These are phyloP conservation scores for Tetradesmus obliquus DNA, from an alignment of 139 green algal genomes.

Conservation along the genomic window DNA sequence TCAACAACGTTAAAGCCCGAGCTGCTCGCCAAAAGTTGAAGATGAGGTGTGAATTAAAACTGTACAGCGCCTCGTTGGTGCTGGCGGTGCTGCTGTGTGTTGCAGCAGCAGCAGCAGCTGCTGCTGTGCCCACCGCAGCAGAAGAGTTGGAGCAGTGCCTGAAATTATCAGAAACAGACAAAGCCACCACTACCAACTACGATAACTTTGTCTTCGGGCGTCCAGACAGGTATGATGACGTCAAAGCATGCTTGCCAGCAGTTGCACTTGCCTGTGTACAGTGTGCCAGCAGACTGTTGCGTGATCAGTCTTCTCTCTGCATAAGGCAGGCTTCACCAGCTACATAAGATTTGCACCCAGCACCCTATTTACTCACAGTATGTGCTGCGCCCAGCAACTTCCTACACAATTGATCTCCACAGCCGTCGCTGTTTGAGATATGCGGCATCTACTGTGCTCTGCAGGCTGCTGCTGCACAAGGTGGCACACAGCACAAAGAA, in stretches of 20 bases:
- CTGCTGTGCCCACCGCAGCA: background rate
- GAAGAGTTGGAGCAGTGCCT: background rate
- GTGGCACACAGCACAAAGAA: background rate
- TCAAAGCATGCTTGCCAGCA: too few species aligned
- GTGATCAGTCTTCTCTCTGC: too few species aligned
- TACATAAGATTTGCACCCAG: too few species aligned
- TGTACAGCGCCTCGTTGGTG: background rate
- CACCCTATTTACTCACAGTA: too few species aligned
- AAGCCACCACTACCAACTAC: background rate
- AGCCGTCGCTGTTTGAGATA: too few species aligned
- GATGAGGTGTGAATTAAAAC: too few species aligned
- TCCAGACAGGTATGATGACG: background rate
- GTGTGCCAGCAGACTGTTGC: too few species aligned
- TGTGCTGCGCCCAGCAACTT: too few species aligned
- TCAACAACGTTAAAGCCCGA: background rate
- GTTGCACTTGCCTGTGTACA: too few species aligned
- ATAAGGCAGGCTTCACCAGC: too few species aligned
- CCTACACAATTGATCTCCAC: too few species aligned
- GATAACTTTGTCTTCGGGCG: background rate
- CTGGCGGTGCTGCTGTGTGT: background rate
- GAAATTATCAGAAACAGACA: background rate
- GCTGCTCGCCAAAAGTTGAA: background rate
- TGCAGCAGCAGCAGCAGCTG: background rate
- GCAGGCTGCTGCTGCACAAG: background rate
- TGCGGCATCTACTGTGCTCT: background rate